Evolutionary conservation across 257 asterid genomes (phyloP).

Genomic region (Coffea eugenioides): DNA sequence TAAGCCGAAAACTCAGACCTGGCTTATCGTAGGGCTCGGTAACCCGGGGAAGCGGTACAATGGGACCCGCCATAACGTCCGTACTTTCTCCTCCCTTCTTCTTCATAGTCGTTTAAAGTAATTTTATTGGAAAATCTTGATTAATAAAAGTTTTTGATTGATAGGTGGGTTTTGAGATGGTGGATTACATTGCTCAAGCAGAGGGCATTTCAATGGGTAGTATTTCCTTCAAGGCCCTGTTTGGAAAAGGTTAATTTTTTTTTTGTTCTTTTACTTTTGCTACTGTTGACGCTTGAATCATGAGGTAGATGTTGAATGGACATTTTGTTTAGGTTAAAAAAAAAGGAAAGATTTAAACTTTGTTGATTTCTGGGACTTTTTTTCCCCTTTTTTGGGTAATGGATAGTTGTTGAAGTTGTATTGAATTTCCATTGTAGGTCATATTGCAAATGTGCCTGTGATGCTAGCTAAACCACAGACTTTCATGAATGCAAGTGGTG

Average conservation of each 20-base stretch:
- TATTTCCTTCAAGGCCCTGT: constrained; percentile 74
- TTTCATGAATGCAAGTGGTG: constrained; percentile 98
- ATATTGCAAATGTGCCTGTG: constrained; percentile 80
- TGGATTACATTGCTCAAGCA: constrained; percentile 83
- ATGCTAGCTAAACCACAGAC: constrained; percentile 97
- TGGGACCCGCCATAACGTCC: constrained; percentile 86
- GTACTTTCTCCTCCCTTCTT: constrained; percentile 2
- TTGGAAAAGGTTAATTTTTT: constrained; percentile 67
- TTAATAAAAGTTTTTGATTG: neutral
- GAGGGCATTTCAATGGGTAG: constrained; percentile 72
- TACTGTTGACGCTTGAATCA: no score
- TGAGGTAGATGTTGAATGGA: neutral
- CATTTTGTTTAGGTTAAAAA: neutral
- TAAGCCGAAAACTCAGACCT: constrained; percentile 53
- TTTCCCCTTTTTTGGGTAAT: neutral
- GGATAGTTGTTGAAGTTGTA: neutral
- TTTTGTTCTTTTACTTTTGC: neutral
- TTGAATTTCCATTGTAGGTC: constrained; percentile 41
- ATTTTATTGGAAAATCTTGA: neutral
- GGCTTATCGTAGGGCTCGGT: constrained; percentile 99
- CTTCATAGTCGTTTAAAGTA: neutral
- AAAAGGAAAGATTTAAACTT: neutral
- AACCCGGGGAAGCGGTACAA: constrained; percentile 86
- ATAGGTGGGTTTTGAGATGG: constrained; percentile 94
- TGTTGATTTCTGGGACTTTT: neutral